Base-by-base conservation (phyloP, 352 stramenopile species). In the Phytophthora hibernalis region DNA sequence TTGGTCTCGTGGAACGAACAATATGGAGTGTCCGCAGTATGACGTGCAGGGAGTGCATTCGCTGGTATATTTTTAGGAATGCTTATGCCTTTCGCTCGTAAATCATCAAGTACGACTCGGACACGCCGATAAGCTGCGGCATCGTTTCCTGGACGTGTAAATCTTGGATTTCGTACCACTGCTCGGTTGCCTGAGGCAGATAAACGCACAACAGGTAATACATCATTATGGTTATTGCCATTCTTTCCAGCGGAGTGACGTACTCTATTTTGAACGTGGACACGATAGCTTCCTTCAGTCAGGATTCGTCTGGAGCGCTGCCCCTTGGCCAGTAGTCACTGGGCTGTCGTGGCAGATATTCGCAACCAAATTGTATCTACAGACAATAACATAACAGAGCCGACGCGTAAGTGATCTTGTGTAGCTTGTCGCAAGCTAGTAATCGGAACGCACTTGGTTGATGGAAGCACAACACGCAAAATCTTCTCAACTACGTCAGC, bases 81-180 rank as follows among this genome's bases (percentile, higher is more conserved):
- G 44, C 28, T 86, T 84, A 91, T 70, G 74, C 59, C 69, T 94
- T 91, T 47, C 85, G 74, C 60, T 94, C 88, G 74, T 97, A 97
- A 56, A 97, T 86, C 79, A 96, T 89, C 76, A 97, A 82, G 72
- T 97, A 97, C 49, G 89, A 93, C 61, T 99, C 97, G 33, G 91
- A 98, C n/a, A 99, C 80, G 15, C 96, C 96, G 70, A 99, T 99
- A 38, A 99, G 87, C 76, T 99, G 96, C 12, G 98, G 95, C 87
- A 99, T 98, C 10, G 96, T 99, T 74, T 99, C 94, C 55, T 97
- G 88, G 8, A 99, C 97, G 56, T 98, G 92, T 20, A 99, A 78
- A 67, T 99, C 97, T 68, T 99, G 96, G 42, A 99, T 98, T 66
- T 99, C 97, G 72, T 99, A 99, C 98, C 97, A 99, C 62, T 99